Evolutionary conservation across 176 grass and related monocot species (phyloP), one percentile per base, ranked within the genome.

Genomic region (Dactylis glomerata): DNA sequence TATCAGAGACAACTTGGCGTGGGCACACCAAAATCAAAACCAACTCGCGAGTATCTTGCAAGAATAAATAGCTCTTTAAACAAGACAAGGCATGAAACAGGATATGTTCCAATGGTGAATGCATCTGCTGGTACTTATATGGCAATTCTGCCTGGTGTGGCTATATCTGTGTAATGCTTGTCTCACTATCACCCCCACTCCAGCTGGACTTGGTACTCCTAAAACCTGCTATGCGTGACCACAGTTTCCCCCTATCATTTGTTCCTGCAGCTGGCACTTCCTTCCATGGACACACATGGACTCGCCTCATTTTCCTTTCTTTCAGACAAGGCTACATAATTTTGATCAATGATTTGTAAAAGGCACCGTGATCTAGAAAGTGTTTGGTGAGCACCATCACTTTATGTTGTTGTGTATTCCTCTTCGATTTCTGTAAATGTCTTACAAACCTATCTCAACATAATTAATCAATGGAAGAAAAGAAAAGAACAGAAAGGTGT

Each of bases 251-350:
- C 65, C 85, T 68, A 84, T 69, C 65, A 92, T 58, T 80, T 82
- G 72, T 79, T 92, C 85, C 14, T 78, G 82, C 68, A 82, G 88
- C 91, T 90, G 91, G 76, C 82, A 78, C 77, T 85, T 84, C 78
- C 64, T 84, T 49, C 37, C 49, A 72, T 58, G 47, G 81, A 38
- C 32, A 64, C 50, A 81, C 22, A 54, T 10, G 58, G 65, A 57
- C 82, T 68, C 86, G 28, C 75, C 50, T 86, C 73, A 70, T 87
- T 79, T 75, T 57, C 67, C 30, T 74, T 83, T 7, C 83, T 67
- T 74, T 82, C 86, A 79, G 44, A 82, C 65, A 46, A 63, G 80
- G 42, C 80, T 84, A 57, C 36, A 79, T 73, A 62, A 36, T 47
- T 78, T 88, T 66, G 69, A 66, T 61, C 20, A 83, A 67, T 68